Evolutionary conservation across 2,329 filamentous ascomycete species (phyloP), one percentile per base, ranked within the genome.

Genomic region (Ascochyta koolunga): DNA sequence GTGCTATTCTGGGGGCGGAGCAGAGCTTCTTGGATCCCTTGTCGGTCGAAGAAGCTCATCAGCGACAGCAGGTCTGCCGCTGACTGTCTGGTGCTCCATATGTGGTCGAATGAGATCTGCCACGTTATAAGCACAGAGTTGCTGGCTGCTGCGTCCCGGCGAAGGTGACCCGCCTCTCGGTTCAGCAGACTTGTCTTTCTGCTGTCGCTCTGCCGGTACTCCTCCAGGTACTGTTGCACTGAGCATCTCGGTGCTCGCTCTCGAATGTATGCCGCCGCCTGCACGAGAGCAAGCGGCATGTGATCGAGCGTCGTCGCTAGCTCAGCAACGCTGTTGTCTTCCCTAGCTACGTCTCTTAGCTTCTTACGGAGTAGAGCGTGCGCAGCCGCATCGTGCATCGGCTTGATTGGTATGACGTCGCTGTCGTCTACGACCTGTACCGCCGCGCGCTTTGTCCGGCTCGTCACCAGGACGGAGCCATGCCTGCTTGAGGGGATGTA

Each of bases 31-130:
- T n/a, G 72, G n/a, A 80, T 79, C 6, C 68, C 75, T 54, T 80
- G 72, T 13, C 68, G 65, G 45, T 81, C 71, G 58, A 78, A 81
- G 50, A 79, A 77, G 67, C 77, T 79, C 74, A 82, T 81, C 0
- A 81, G 67, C 2, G 77, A 77, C 1, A 82, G 56, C 19, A 81
- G 62, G 16, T 79, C 65, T 4, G 77, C 70, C 8, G 79, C 79
- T 7, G 67, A 54, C 5, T 22, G 52, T 19, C 53, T 24, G 0
- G 5, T 56, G 1, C 60, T 48, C 10, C 62, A 69, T 42, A 81
- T 77, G 16, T 76, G 62, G 42, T 71, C 56, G 31, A 66, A 66
- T 3, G 58, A 66, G 0, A 65, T 64, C 37, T 74, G 69, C 73
- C 71, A 79, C 2, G 74, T 77, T 0, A 56, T 45, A 3, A 76